Conservation (phyloP, 257 asterid genomes). For the Capsicum chinense region DNA sequence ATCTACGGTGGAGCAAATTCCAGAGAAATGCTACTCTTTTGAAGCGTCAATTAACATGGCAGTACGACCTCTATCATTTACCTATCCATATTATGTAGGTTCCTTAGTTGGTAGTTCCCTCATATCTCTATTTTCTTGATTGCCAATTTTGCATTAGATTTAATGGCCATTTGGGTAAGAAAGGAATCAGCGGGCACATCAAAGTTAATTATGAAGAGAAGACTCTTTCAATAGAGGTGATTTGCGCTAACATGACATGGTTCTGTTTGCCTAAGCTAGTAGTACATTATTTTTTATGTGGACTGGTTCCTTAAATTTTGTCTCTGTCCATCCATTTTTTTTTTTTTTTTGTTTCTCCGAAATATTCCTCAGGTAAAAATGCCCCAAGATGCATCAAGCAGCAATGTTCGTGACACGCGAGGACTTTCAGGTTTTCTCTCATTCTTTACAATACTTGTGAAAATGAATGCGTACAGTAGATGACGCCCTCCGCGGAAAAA, state of each 20-base stretch:
- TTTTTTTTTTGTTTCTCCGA: background rate
- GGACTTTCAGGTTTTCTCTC: conserved; percentile 80
- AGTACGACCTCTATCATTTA: conserved; percentile 57
- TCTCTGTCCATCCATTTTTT: background rate
- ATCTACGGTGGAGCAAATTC: conserved; percentile 64
- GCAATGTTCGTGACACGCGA: conserved; percentile 78
- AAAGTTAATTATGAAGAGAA: conserved; percentile 72
- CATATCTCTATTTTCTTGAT: conserved; percentile 31
- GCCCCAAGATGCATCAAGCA: conserved; percentile 95
- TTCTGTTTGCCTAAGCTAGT: conserved; percentile 26
- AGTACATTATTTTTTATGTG: background rate
- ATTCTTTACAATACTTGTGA: conserved; percentile 20
- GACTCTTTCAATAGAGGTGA: conserved; percentile 89
- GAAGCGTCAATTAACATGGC: conserved; percentile 88
- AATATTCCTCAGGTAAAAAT: conserved; percentile 64
- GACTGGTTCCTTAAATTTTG: background rate
- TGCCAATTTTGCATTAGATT: conserved; percentile 50
- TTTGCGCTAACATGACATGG: conserved; percentile 33
- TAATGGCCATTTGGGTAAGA: conserved; percentile 83
- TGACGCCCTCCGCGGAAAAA: background rate
- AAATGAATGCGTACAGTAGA: conserved; percentile 4
- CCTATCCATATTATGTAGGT: conserved; percentile 26
- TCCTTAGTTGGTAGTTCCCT: conserved; percentile 25
- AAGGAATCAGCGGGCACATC: conserved; percentile 84
- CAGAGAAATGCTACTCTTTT: conserved; percentile 68